A percentile compares a stretch with the other conserved stretches of the same genome.
Evolutionary conservation across 768 basidiomycete species (phyloP).

Genomic region (Auricularia sp.): DNA sequence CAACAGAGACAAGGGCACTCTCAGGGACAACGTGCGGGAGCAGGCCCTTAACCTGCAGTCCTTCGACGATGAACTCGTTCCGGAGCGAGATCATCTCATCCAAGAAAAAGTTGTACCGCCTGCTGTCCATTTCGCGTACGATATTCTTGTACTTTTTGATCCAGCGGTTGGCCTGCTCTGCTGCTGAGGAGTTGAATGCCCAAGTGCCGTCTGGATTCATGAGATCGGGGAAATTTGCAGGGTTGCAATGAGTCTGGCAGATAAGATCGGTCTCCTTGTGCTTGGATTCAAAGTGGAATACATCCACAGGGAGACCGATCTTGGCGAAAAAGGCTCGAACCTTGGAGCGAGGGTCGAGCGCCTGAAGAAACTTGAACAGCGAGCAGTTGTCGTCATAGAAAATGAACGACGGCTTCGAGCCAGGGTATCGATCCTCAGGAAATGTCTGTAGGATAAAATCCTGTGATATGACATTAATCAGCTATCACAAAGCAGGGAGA

Average conservation of each 20-base stretch:
- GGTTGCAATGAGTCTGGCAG: conserved; percentile 22
- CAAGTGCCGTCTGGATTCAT: conserved; percentile 14
- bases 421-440: not conserved
- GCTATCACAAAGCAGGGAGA: not conserved
- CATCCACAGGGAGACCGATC: conserved; percentile 18
- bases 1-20: not conserved
- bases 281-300: conserved; percentile 17
- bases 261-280: conserved; percentile 16
- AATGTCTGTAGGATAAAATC: not conserved
- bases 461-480: not conserved
- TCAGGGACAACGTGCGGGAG: not conserved
- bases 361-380: conserved; percentile 9
- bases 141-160: conserved; percentile 20
- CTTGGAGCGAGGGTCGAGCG: conserved; percentile 3
- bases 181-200: conserved; percentile 26
- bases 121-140: conserved; percentile 25
- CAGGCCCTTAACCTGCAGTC: not conserved
- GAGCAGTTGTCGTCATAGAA: conserved; percentile 17
- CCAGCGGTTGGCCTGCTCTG: conserved; percentile 29
- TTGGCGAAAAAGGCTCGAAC: conserved; percentile 9
- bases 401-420: conserved; percentile 10
- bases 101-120: conserved; percentile 28
- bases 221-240: conserved; percentile 18
- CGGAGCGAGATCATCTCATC: conserved; percentile 28
- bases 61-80: conserved; percentile 12